A percentile compares a stretch with the other conserved stretches of the same genome.
Evolutionary conservation across 2,329 filamentous ascomycete species (phyloP).

Genomic region (Aspergillus sp.): DNA sequence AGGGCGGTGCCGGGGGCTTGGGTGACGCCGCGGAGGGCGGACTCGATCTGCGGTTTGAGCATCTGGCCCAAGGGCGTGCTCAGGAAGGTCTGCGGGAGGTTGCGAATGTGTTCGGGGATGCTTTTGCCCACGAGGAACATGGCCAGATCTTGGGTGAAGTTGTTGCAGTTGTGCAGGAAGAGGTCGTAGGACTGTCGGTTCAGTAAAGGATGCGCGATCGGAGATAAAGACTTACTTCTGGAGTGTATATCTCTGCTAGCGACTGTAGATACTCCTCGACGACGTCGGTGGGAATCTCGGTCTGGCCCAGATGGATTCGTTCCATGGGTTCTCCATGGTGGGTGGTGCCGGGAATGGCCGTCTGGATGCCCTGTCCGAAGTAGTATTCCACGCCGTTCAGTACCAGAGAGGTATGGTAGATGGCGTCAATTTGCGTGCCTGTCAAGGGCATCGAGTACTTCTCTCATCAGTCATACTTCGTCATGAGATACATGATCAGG

Average conservation of each 20-base stretch:
- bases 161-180: conserved; percentile 93
- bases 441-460: conserved; percentile 60
- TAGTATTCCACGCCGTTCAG: conserved; percentile 84
- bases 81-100: conserved; percentile 80
- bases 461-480: conserved; percentile 14
- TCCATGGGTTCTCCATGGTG: conserved; percentile 86
- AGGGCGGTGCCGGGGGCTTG: conserved; percentile 51
- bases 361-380: conserved; percentile 84
- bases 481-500: background rate
- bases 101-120: conserved; percentile 83
- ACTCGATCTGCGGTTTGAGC: conserved; percentile 73
- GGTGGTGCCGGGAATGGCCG: conserved; percentile 74
- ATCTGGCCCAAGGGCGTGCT: conserved; percentile 85
- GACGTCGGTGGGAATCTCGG: conserved; percentile 74
- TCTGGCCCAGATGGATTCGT: conserved; percentile 70
- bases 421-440: conserved; percentile 76
- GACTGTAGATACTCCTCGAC: conserved; percentile 87
- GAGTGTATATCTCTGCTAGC: conserved; percentile 75
- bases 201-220: conserved; percentile 2
- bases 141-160: conserved; percentile 89
- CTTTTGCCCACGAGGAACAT: conserved; percentile 86
- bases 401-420: conserved; percentile 93
- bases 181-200: conserved; percentile 73
- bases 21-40: conserved; percentile 61
- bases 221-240: conserved; percentile 55